phyloP scores from a whole-genome alignment of 2,329 filamentous ascomycete genomes.

The Verticillium albo-atrum region DNA sequence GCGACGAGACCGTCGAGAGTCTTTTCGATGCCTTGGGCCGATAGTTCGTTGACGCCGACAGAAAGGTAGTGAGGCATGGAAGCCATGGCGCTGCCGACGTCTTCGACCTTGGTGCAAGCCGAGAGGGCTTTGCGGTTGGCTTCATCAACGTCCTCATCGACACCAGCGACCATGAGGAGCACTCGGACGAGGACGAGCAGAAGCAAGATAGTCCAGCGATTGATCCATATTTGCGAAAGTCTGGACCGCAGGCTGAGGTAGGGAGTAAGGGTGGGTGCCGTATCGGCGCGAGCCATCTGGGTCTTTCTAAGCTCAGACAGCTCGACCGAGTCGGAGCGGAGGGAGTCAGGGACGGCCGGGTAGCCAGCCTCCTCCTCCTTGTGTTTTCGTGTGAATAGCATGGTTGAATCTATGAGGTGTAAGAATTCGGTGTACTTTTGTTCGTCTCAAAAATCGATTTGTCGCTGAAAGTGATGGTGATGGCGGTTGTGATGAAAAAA shows the following conservation, averaged over 20 bases:
- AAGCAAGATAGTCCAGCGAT: constrained; percentile 91
- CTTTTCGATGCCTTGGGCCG: constrained; percentile 73
- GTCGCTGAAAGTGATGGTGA: background rate
- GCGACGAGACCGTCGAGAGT: constrained; percentile 75
- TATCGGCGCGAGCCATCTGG: constrained; percentile 38
- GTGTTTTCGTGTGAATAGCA: constrained; percentile 30
- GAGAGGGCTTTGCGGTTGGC: constrained; percentile 80
- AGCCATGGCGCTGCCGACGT: constrained; percentile 89
- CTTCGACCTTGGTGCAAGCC: constrained; percentile 88
- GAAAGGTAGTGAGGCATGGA: constrained; percentile 98
- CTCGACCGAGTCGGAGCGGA: constrained; percentile 31
- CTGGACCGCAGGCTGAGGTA: constrained; percentile 88
- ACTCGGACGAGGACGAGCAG: constrained; percentile 79
- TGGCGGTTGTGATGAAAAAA: too few relatives aligned
- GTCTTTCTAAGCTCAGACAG: constrained; percentile 23
- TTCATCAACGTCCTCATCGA: constrained; percentile 69
- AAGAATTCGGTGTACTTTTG: constrained; percentile 4
- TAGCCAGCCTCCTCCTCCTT: constrained; percentile 22
- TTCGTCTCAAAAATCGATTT: background rate
- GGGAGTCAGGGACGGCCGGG: constrained; percentile 30
- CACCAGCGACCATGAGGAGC: constrained; percentile 67
- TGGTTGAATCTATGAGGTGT: constrained; percentile 25
- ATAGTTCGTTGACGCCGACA: constrained; percentile 79
- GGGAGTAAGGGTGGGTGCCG: constrained; percentile 71
- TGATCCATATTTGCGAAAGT: constrained; percentile 95